A percentile compares a stretch with the other conserved stretches of the same genome.
phyloP scores from a whole-genome alignment of 176 grass and related monocot species.

The Themeda triandra region DNA sequence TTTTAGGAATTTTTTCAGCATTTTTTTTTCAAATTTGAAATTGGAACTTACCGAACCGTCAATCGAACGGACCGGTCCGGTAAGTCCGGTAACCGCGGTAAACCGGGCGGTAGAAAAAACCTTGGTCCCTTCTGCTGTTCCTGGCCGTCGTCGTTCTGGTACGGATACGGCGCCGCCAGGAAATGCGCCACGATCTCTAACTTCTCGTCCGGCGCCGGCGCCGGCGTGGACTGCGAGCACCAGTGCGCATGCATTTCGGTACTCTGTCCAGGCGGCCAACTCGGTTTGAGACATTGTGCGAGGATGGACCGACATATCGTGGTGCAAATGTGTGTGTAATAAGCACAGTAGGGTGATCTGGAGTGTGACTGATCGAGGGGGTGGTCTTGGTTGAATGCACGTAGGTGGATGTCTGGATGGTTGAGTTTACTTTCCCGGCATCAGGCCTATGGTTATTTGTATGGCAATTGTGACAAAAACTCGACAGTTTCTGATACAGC shows the following conservation, averaged over 20 bases:
- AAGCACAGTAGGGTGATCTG: background rate
- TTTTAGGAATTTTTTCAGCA: too few relatives aligned
- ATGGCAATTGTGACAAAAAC: background rate
- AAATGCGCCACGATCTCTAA: slow-evolving; percentile 76
- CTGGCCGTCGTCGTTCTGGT: slow-evolving; percentile 17
- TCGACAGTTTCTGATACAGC: slow-evolving; percentile 24
- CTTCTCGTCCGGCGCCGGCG: slow-evolving; percentile 41
- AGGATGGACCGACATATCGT: background rate
- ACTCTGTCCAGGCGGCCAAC: slow-evolving; percentile 3
- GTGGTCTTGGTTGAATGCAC: background rate
- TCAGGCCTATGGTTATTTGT: slow-evolving; percentile 2
- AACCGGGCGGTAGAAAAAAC: too few relatives aligned
- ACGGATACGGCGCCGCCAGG: slow-evolving; percentile 46
- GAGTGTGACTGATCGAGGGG: too few relatives aligned
- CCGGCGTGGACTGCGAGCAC: slow-evolving; percentile 37
- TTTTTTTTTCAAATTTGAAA: too few relatives aligned
- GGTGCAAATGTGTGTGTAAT: background rate
- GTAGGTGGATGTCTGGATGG: background rate
- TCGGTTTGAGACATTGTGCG: slow-evolving; percentile 36
- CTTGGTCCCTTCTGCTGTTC: too few relatives aligned
- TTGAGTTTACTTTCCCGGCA: too few relatives aligned
- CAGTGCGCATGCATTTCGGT: slow-evolving; percentile 23
- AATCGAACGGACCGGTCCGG: too few relatives aligned
- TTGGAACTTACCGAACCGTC: too few relatives aligned
- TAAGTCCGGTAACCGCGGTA: too few relatives aligned